Conservation (phyloP, 2,329 filamentous ascomycete genomes). For the Aspergillus sojae region DNA sequence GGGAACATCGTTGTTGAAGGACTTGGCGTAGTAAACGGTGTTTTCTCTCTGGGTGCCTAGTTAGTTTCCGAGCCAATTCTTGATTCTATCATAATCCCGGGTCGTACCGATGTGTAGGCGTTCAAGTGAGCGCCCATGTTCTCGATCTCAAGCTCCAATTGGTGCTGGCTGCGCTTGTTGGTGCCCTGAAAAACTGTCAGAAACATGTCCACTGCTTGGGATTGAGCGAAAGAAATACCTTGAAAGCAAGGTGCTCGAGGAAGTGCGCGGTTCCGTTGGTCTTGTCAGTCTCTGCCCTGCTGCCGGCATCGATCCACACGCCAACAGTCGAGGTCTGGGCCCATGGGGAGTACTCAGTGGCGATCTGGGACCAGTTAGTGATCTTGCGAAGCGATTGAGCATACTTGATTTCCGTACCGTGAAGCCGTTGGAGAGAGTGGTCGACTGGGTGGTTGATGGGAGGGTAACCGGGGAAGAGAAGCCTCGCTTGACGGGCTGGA, state of each 20-base stretch:
- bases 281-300: slow-evolving; percentile 95
- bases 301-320: slow-evolving; percentile 99
- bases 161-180: slow-evolving; percentile 89
- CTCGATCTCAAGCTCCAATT: slow-evolving; percentile 99
- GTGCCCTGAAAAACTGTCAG: slow-evolving; percentile 64
- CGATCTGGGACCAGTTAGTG: slow-evolving; percentile 67
- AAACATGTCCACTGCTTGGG: background rate
- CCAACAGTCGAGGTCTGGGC: slow-evolving; percentile 97
- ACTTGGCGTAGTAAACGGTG: slow-evolving; percentile 98
- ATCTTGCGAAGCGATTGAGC: slow-evolving; percentile 25
- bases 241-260: slow-evolving; percentile 99
- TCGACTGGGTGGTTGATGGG: slow-evolving; percentile 87
- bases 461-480: slow-evolving; percentile 79
- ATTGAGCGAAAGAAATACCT: slow-evolving; percentile 62
- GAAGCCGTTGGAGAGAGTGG: slow-evolving; percentile 95
- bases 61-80: slow-evolving; percentile 26
- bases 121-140: slow-evolving; percentile 99
- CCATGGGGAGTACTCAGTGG: slow-evolving; percentile 96
- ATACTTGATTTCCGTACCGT: slow-evolving; percentile 63
- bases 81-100: slow-evolving; percentile 25
- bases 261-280: slow-evolving; percentile 99
- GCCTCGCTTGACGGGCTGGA: slow-evolving; percentile 77
- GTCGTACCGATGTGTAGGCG: slow-evolving; percentile 94
- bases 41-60: slow-evolving; percentile 77
- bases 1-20: slow-evolving; percentile 96